Base-by-base conservation (phyloP, 2,329 filamentous ascomycete genomes). In the Penicillium expansum region DNA sequence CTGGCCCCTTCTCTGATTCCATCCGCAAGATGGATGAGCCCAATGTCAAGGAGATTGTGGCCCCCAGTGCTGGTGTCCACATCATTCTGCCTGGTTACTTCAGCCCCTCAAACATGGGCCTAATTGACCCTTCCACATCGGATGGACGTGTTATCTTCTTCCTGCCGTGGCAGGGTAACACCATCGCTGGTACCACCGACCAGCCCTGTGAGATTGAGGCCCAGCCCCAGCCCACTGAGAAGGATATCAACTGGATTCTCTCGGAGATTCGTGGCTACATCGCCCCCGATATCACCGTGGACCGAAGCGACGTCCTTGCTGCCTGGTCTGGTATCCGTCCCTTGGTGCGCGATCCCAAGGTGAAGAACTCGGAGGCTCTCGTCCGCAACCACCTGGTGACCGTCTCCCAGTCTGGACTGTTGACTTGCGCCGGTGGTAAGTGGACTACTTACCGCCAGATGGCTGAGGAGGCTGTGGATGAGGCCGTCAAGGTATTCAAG, bases 391-490 rank as follows among this genome's bases (percentile, higher is more conserved):
- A 95, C 72, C 81, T 96, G 42, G 84, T 95, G 64, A 88, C 91
- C 58, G 82, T 90, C 48, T 93, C 90, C n/a, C 75, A 83, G 2
- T 91, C 89, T 7, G 91, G 91, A 11, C 82, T 95, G 20, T 77
- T 96, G 63, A 96, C 91, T 33, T 92, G 90, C 69, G 90, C 90
- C 29, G 91, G 91, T 65, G 91, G 91, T 47, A 95, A 96, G 77
- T 95, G 91, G 91, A 95, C 91, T 3, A 95, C 91, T 1, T 95
- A 95, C 77, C 87, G 91, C 55, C 90, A 95, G 74, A 95, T 96
- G 91, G 90, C 91, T 22, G 90, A 96, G 75, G 90, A 95, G 71
- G 89, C 89, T 43, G 90, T 96, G 42, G 90, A 95, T 68, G 87
- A 89, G 68, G 89, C 91, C 10, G 83, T 94, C 71, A 79, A 82